Conservation (phyloP, 306 rosid species). For the Geum urbanum region DNA sequence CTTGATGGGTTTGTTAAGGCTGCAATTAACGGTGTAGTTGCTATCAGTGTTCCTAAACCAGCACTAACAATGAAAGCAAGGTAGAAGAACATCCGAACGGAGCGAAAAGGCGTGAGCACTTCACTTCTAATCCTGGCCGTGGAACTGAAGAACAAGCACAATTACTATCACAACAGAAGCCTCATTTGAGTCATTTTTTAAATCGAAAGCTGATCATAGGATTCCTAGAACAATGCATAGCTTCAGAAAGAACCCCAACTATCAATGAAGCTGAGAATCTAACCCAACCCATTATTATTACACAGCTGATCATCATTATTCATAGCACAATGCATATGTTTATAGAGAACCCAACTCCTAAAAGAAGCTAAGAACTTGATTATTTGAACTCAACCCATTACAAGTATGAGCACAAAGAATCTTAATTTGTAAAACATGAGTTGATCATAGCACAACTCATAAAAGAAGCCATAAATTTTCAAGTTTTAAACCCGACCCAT, state of each 20-base stretch:
- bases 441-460: conserved; percentile 13
- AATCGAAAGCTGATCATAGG: conserved; percentile 18
- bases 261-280: neutral
- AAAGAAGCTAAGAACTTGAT: too few relatives aligned
- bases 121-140: conserved; percentile 77
- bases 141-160: conserved; percentile 55
- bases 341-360: too few relatives aligned
- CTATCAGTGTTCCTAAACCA: conserved; percentile 64
- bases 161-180: conserved; percentile 40
- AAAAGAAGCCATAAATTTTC: neutral
- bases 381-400: conserved; percentile 50
- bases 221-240: conserved; percentile 21
- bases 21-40: conserved; percentile 60
- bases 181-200: conserved; percentile 41
- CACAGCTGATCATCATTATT: too few relatives aligned
- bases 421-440: conserved; percentile 39
- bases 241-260: conserved; percentile 22
- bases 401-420: conserved; percentile 42
- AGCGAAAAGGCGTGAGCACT: conserved; percentile 78
- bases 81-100: conserved; percentile 86
- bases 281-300: neutral
- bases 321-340: too few relatives aligned
- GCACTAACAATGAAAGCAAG: conserved; percentile 68
- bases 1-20: conserved; percentile 71
- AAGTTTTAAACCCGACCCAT: neutral